Percentiles rank a stretch among this genome's conserved stretches.
Evolutionary conservation across 1,284 basidiomycete genomes (phyloP).

Genomic region (Pterulicium gracile): DNA sequence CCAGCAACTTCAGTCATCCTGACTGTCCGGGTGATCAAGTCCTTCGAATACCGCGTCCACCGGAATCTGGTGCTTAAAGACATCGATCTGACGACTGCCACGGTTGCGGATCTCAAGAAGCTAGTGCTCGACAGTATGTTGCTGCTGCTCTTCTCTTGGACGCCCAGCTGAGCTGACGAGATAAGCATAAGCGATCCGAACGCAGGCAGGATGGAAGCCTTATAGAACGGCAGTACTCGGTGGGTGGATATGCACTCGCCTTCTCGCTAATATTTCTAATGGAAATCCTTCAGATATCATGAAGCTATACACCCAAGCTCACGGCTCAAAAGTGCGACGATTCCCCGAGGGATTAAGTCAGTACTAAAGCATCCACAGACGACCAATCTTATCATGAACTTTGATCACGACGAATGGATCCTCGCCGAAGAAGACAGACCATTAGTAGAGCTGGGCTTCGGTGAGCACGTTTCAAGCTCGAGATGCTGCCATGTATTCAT

Average conservation of each 20-base stretch:
- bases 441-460: slow-evolving; percentile 63
- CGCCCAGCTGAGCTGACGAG: slow-evolving; percentile 7
- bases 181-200: slow-evolving; percentile 69
- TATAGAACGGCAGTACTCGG: slow-evolving; percentile 67
- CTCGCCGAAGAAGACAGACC: slow-evolving; percentile 54
- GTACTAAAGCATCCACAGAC: slow-evolving; percentile 41
- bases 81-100: slow-evolving; percentile 71
- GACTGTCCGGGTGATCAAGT: slow-evolving; percentile 93
- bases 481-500: slow-evolving; percentile 5
- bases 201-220: slow-evolving; percentile 75
- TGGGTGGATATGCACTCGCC: slow-evolving; percentile 19
- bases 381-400: slow-evolving; percentile 89
- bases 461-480: too few species aligned
- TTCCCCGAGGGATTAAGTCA: too few species aligned
- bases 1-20: slow-evolving; percentile 71
- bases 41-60: slow-evolving; percentile 87
- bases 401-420: slow-evolving; percentile 92
- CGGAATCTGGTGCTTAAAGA: slow-evolving; percentile 79
- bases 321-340: slow-evolving; percentile 73
- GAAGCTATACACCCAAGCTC: slow-evolving; percentile 91
- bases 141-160: slow-evolving; percentile 7
- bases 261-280: slow-evolving; percentile 5
- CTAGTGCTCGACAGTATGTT: neutral
- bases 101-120: slow-evolving; percentile 71
- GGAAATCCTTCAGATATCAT: slow-evolving; percentile 58